These are phyloP conservation scores for Claviceps citrina DNA, from an alignment of 2,329 filamentous ascomycete species.

Conservation along the genomic window DNA sequence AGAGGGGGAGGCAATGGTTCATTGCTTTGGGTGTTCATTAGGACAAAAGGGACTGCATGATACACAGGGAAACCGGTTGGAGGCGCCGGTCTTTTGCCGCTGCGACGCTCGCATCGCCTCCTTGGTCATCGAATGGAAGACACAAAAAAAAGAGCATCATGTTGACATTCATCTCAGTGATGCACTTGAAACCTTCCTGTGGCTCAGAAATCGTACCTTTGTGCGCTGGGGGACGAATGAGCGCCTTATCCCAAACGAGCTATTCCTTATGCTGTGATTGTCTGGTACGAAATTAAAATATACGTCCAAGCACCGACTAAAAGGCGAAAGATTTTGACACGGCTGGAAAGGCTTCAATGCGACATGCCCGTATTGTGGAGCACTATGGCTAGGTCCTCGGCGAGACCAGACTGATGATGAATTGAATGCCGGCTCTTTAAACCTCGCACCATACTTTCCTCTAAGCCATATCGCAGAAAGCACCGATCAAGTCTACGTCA, in stretches of 20 bases:
- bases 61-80: constrained; percentile 21
- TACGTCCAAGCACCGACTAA: not conserved
- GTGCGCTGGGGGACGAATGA: too few relatives aligned
- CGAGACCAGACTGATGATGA: not conserved
- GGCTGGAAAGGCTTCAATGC: not conserved
- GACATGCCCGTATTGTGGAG: not conserved
- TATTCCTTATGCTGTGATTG: not conserved
- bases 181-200: not conserved
- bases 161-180: constrained; percentile 13
- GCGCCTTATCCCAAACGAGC: not conserved
- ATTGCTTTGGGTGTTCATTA: constrained; percentile 40
- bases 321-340: not conserved
- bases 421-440: not conserved
- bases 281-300: not conserved
- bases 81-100: constrained; percentile 31
- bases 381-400: not conserved
- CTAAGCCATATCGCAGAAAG: not conserved
- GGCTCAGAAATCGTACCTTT: too few relatives aligned
- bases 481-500: not conserved
- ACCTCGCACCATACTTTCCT: not conserved
- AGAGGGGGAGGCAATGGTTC: constrained; percentile 22
- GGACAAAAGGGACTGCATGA: constrained; percentile 36
- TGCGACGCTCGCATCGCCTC: constrained; percentile 26
- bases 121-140: constrained; percentile 32
- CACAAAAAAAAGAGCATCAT: constrained; percentile 24